These are phyloP conservation scores for Pistacia atlantica DNA, from an alignment of 345 rosid genomes.

Conservation along the genomic window DNA sequence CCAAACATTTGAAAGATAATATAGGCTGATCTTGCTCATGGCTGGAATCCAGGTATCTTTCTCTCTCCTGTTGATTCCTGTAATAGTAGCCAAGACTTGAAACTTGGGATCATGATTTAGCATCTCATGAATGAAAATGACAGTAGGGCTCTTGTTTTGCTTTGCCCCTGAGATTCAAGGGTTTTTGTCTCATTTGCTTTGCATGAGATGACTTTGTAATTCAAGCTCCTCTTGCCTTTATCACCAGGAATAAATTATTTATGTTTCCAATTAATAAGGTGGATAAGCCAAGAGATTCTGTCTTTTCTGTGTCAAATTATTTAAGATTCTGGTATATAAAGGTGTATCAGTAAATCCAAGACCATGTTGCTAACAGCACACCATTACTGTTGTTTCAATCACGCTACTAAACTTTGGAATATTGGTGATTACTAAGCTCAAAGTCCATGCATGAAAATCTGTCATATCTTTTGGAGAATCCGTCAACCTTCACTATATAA, in stretches of 20 bases:
- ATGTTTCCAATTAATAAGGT: neutral
- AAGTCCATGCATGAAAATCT: neutral
- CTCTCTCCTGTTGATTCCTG: neutral
- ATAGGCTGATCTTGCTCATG: neutral
- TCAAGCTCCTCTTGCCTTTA: neutral
- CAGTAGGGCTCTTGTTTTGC: neutral
- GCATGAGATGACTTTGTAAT: neutral
- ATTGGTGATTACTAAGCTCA: conserved; percentile 26
- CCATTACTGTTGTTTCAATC: neutral
- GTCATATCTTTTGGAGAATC: conserved; percentile 20
- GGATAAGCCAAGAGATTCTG: conserved; percentile 17
- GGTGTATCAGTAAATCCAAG: neutral
- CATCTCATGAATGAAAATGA: neutral
- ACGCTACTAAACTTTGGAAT: neutral
- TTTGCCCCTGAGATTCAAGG: neutral
- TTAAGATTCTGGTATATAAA: neutral
- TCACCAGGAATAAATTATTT: conserved; percentile 11
- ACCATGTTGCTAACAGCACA: neutral
- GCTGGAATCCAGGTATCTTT: too few relatives aligned
- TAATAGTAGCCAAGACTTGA: neutral
- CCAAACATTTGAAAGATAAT: neutral
- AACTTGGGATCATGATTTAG: neutral
- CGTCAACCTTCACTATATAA: conserved; percentile 8
- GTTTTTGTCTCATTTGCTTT: neutral
- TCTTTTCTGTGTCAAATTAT: neutral